Base-by-base conservation (phyloP, 192 early-diverging fungal genomes). In the Allomyces macrogynus region DNA sequence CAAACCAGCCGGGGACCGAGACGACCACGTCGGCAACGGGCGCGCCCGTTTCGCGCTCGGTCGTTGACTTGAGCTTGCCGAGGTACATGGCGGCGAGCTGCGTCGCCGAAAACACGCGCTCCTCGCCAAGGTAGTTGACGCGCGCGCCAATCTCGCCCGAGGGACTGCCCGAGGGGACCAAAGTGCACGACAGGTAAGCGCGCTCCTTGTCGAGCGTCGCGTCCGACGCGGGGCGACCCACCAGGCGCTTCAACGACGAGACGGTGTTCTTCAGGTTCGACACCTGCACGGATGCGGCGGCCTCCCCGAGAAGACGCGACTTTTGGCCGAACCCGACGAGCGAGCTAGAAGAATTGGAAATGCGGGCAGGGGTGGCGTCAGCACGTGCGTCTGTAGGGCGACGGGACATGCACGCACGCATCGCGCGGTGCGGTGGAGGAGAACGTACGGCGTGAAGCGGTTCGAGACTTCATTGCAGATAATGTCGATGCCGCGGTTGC, bases 221-320 rank as follows among this genome's bases (percentile, higher is more conserved):
- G 73, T 95, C 92, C 27, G 74, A 73, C 73, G 82, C 91, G 61
- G 85, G 82, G 68, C 91, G 89, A 60, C 95, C 92, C 63, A 85
- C 78, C 62, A 97, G 74, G 67, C 95, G 91, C 83, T 97, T 97
- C 73, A 97, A 77, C 25, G 84, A 79, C 24, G 76, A 76, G 62
- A 94, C 82, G 70, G 95, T 97, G 79, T 92, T 93, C 76, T 95
- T 94, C 76, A 94, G 94, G 81, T 97, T 97, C 73, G 86, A 89
- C 72, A 95, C 85, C 76, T 97, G 92, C 74, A 87, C 85, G 42
- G 86, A 94, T 77, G 95, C 95, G 26, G 92, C 95, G 61, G 86
- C 74, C 78, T 97, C 95, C 67, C 95, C 95, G 61, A 97, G 80
- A 73, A 82, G 94, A 73, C 95, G 84, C 76, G 93, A 90, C 81